Evolutionary conservation across 495 filamentous ascomycete species (phyloP).

Genomic region (Aspergillus ellipticus): DNA sequence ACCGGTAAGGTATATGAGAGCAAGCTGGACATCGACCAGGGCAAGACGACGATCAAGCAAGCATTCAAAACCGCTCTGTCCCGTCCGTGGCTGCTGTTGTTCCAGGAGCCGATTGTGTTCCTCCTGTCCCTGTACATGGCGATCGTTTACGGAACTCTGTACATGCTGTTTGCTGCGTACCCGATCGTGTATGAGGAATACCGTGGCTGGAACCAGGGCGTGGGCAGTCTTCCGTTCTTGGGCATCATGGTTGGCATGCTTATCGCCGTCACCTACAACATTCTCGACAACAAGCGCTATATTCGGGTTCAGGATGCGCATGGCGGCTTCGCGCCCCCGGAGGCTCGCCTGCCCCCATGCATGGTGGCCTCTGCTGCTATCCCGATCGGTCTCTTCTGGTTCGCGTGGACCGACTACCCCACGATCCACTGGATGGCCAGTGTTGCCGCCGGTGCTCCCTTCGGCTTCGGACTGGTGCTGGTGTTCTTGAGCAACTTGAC

Average conservation of each 20-base stretch:
- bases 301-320: conserved; percentile 30
- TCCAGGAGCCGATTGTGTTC: conserved; percentile 58
- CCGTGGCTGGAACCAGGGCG: conserved; percentile 70
- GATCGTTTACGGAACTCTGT: conserved; percentile 71
- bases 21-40: conserved; percentile 44
- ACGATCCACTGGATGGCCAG: conserved; percentile 65
- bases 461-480: conserved; percentile 71
- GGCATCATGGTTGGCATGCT: conserved; percentile 85
- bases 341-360: conserved; percentile 45
- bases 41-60: conserved; percentile 30
- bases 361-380: conserved; percentile 41
- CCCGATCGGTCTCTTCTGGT: conserved; percentile 57
- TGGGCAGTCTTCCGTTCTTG: conserved; percentile 72
- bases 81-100: conserved; percentile 48
- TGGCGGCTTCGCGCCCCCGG: conserved; percentile 43
- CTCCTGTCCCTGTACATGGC: conserved; percentile 69
- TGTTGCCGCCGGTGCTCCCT: conserved; percentile 62
- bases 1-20: conserved; percentile 55
- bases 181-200: conserved; percentile 73
- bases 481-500: conserved; percentile 75
- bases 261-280: conserved; percentile 47
- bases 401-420: conserved; percentile 67
- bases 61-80: conserved; percentile 45
- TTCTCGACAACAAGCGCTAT: conserved; percentile 51
- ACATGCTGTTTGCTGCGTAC: conserved; percentile 78